A percentile compares a stretch with the other conserved stretches of the same genome.
These are phyloP conservation scores for Schwanniomyces pseudopolymorphus DNA, from an alignment of 805 yeast species.

Conservation along the genomic window DNA sequence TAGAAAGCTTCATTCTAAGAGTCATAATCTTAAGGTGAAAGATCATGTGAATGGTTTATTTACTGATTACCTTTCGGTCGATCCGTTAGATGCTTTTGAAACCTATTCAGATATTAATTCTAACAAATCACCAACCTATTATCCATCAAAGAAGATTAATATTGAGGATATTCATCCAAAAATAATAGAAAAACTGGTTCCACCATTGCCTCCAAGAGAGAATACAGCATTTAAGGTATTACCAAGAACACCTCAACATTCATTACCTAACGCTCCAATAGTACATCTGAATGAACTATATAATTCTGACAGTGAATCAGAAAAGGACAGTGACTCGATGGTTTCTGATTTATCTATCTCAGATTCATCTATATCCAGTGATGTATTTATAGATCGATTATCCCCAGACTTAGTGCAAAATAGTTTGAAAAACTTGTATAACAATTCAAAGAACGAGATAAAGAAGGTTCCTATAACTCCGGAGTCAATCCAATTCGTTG, in stretches of 20 bases:
- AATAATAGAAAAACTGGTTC: conserved; percentile 9
- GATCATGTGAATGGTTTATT: conserved; percentile 33
- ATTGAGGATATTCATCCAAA: conserved; percentile 8
- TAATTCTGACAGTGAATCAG: neutral
- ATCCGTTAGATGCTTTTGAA: conserved; percentile 29
- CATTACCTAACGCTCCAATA: neutral
- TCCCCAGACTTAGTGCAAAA: conserved; percentile 17
- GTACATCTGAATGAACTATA: neutral
- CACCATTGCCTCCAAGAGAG: conserved; percentile 34
- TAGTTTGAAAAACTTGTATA: conserved; percentile 27
- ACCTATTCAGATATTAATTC: conserved; percentile 25
- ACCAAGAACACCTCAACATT: neutral
- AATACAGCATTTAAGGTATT: conserved; percentile 13
- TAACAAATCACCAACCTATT: conserved; percentile 27
- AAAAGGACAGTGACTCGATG: conserved; percentile 9
- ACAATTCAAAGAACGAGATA: conserved; percentile 34
- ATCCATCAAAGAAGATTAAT: conserved; percentile 20
- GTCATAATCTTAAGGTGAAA: conserved; percentile 24
- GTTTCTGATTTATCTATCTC: conserved; percentile 9
- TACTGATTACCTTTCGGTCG: conserved; percentile 26
- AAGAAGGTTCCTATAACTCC: conserved; percentile 27
- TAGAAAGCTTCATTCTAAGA: conserved; percentile 14
- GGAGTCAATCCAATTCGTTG: neutral
- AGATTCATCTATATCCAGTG: conserved; percentile 17
- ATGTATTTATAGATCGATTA: conserved; percentile 10